Conservation (phyloP, 169 alveolate species). For the Amoebophrya sp. region DNA sequence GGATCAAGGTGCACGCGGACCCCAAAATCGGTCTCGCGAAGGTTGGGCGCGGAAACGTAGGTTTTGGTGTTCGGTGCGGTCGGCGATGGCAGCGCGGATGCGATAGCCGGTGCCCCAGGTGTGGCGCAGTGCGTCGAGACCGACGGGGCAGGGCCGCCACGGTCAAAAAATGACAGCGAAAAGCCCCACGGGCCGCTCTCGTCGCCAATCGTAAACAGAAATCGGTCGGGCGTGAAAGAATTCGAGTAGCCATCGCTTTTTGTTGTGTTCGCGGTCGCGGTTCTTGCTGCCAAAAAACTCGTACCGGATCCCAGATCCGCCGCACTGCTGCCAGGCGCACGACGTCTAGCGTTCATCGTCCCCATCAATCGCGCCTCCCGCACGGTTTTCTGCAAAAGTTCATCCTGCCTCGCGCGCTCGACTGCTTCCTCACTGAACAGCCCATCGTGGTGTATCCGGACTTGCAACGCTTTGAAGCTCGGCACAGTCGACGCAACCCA, state of each 20-base stretch:
- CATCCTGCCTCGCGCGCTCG: neutral
- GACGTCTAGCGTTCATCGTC: no score
- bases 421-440: neutral
- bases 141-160: no score
- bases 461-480: neutral
- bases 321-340: no score
- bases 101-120: no score
- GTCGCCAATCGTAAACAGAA: neutral
- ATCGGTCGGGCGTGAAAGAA: neutral
- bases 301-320: no score
- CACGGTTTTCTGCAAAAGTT: neutral
- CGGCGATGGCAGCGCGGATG: no score
- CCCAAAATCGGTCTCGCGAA: neutral
- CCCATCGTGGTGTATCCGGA: neutral
- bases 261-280: no score
- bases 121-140: no score
- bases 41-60: no score
- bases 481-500: neutral
- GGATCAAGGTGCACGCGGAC: neutral
- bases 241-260: neutral
- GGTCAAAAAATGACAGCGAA: neutral
- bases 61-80: no score
- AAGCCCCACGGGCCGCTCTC: neutral
- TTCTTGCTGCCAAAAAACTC: no score
- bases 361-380: neutral